Conservation (phyloP, 2,329 filamentous ascomycete genomes). For the Cryphonectria japonica region DNA sequence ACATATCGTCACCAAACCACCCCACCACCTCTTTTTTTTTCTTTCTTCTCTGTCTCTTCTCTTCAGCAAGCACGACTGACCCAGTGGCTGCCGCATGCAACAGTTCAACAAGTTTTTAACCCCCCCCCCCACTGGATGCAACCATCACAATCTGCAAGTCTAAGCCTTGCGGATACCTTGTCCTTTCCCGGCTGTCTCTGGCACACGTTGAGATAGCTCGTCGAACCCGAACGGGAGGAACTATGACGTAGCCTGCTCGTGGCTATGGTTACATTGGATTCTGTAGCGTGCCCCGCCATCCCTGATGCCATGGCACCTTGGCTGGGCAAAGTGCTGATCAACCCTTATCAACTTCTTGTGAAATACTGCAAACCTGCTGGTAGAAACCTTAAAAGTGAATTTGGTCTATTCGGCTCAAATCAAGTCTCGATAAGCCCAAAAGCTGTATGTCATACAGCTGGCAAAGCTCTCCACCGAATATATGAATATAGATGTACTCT, state of each 20-base stretch:
- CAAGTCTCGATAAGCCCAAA: background rate
- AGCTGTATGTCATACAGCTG: background rate
- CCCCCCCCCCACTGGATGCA: background rate
- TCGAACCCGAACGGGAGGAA: background rate
- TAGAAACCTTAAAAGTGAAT: background rate
- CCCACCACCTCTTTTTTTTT: too few relatives aligned
- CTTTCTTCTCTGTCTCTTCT: background rate
- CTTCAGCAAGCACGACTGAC: background rate
- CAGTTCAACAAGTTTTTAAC: constrained; percentile 1
- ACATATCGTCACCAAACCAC: constrained; percentile 1
- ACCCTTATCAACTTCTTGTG: background rate
- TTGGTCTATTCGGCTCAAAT: background rate
- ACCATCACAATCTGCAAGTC: constrained; percentile 5
- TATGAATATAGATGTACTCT: background rate
- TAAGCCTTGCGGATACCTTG: background rate
- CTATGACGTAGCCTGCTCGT: constrained; percentile 3
- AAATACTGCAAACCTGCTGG: background rate
- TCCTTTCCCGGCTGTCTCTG: background rate
- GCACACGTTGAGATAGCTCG: background rate
- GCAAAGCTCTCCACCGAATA: background rate
- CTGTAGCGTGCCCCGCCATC: background rate
- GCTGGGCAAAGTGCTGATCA: background rate
- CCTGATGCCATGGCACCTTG: background rate
- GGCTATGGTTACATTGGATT: background rate
- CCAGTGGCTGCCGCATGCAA: constrained; percentile 7